Percentiles rank a stretch among this genome's conserved stretches.
phyloP scores from a whole-genome alignment of 495 filamentous ascomycete species.

The Hypoxylon rickii region DNA sequence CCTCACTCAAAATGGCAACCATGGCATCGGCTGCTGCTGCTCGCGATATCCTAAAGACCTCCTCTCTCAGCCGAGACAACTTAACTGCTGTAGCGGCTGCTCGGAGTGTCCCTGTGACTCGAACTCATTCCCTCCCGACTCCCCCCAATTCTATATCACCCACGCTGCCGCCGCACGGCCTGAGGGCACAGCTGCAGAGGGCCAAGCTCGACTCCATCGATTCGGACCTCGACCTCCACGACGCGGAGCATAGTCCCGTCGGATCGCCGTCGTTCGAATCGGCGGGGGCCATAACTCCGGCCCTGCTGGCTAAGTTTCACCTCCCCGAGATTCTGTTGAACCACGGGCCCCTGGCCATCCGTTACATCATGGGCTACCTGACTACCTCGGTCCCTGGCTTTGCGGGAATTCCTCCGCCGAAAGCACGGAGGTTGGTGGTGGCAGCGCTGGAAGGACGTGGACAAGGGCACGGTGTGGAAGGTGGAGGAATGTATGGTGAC shows the following conservation, averaged over 20 bases:
- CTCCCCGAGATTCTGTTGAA: slow-evolving; percentile 87
- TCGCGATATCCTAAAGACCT: slow-evolving; percentile 74
- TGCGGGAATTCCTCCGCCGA: slow-evolving; percentile 85
- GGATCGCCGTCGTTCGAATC: slow-evolving; percentile 67
- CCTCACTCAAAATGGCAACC: slow-evolving; percentile 60
- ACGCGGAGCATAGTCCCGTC: slow-evolving; percentile 61
- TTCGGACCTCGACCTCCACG: slow-evolving; percentile 85
- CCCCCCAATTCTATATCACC: slow-evolving; percentile 97
- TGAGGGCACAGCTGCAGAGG: slow-evolving; percentile 64
- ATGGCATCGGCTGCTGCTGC: slow-evolving; percentile 61
- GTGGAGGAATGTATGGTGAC: slow-evolving; percentile 70
- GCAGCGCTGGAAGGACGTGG: slow-evolving; percentile 79
- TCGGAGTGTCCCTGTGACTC: slow-evolving; percentile 61
- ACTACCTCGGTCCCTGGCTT: slow-evolving; percentile 94
- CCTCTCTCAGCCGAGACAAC: slow-evolving; percentile 59
- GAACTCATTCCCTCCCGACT: slow-evolving; percentile 73
- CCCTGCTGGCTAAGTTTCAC: slow-evolving; percentile 87
- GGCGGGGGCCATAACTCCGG: slow-evolving; percentile 80
- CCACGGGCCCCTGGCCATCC: slow-evolving; percentile 90
- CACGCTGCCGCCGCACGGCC: slow-evolving; percentile 78
- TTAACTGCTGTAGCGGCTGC: slow-evolving; percentile 63
- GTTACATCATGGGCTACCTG: slow-evolving; percentile 90
- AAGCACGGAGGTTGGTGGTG: slow-evolving; percentile 86
- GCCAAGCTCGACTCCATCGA: slow-evolving; percentile 72
- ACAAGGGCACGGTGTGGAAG: slow-evolving; percentile 57